Conservation (phyloP, 2,329 filamentous ascomycete species). For the Clonostachys sp. region DNA sequence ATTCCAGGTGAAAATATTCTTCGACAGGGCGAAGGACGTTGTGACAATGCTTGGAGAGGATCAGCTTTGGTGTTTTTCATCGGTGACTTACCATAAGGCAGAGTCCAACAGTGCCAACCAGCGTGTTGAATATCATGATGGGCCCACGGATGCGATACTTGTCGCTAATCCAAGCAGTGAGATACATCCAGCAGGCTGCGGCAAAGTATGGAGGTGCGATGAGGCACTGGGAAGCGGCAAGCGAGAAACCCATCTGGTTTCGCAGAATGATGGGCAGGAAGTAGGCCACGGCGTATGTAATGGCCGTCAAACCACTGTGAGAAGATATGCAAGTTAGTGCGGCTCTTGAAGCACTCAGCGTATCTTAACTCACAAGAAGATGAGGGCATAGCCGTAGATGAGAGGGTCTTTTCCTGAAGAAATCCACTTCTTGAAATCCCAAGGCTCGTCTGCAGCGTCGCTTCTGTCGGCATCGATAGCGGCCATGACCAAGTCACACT, state of each 20-base stretch:
- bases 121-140: slow-evolving; percentile 8
- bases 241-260: slow-evolving; percentile 9
- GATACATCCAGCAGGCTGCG: slow-evolving; percentile 10
- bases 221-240: slow-evolving; percentile 10
- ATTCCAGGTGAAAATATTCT: too few species aligned
- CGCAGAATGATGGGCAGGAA: slow-evolving; percentile 14
- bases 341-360: background rate
- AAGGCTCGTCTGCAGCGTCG: slow-evolving; percentile 6
- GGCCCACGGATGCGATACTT: slow-evolving; percentile 11
- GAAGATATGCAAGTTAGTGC: background rate
- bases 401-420: slow-evolving; percentile 4
- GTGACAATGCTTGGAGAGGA: background rate
- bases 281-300: slow-evolving; percentile 11
- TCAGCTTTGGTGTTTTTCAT: background rate
- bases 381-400: slow-evolving; percentile 7
- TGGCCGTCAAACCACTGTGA: slow-evolving; percentile 3
- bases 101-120: slow-evolving; percentile 6
- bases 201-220: slow-evolving; percentile 15
- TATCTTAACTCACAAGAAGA: slow-evolving; percentile 5
- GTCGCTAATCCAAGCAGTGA: slow-evolving; percentile 11
- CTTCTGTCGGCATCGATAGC: slow-evolving; percentile 8
- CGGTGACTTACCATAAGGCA: slow-evolving; percentile 5
- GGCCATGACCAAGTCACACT: slow-evolving; percentile 5
- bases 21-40: background rate
- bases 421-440: slow-evolving; percentile 5